Evolutionary conservation across 2,329 filamentous ascomycete species (phyloP).

Genomic region (Diaporthe humulicola): DNA sequence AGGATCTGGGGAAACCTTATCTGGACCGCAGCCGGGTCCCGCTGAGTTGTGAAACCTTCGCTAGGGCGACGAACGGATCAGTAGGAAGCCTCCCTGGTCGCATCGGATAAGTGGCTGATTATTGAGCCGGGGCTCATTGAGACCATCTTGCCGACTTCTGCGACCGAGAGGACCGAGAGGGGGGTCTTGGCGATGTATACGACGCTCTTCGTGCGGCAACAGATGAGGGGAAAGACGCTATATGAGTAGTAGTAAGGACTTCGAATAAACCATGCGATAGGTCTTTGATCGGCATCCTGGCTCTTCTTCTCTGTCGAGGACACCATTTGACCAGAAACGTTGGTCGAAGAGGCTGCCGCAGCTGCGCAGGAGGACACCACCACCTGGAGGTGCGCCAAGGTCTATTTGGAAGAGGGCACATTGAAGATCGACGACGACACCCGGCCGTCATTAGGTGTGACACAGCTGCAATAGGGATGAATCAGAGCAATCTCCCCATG

Average conservation of each 20-base stretch:
- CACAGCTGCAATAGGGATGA: background rate
- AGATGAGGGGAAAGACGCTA: slow-evolving; percentile 12
- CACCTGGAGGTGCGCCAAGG: background rate
- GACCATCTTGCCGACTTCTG: slow-evolving; percentile 9
- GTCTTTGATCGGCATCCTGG: slow-evolving; percentile 8
- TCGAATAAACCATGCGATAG: slow-evolving; percentile 1
- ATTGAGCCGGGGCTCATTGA: background rate
- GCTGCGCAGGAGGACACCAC: background rate
- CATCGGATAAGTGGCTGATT: background rate
- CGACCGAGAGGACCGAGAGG: slow-evolving; percentile 28
- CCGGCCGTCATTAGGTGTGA: background rate
- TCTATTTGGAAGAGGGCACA: slow-evolving; percentile 9
- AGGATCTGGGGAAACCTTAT: slow-evolving; percentile 29
- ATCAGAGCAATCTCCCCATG: background rate
- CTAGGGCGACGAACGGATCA: background rate
- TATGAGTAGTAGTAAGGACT: background rate
- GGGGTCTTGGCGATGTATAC: slow-evolving; percentile 5
- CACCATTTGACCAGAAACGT: background rate
- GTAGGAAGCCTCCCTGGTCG: background rate
- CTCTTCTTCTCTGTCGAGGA: background rate
- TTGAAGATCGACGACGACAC: background rate
- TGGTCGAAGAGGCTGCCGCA: background rate
- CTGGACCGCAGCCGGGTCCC: slow-evolving; percentile 16
- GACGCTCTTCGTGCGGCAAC: background rate
- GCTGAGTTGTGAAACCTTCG: slow-evolving; percentile 23